Evolutionary conservation across 805 yeast genomes (phyloP).

Genomic region (Ogataea haglerorum): DNA sequence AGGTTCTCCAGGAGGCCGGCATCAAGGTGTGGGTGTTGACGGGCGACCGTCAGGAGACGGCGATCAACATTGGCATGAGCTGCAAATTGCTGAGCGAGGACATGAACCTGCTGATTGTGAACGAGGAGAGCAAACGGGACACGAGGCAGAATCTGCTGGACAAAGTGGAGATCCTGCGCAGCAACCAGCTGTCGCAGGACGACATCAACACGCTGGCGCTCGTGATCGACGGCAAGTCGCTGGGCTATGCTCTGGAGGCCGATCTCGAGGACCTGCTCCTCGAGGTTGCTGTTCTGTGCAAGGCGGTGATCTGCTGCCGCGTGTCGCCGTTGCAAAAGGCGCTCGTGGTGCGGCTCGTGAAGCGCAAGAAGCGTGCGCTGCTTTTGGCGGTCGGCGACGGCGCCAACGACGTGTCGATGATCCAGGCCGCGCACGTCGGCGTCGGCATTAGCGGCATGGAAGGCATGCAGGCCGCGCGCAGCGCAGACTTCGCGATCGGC

Average conservation of each 20-base stretch:
- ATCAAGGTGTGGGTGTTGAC: conserved; percentile 97
- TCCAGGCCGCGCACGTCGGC: conserved; percentile 99
- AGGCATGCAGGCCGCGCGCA: conserved; percentile 98
- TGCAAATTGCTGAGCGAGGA: conserved; percentile 92
- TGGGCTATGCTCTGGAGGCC: conserved; percentile 79
- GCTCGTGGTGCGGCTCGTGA: conserved; percentile 89
- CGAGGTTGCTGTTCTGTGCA: conserved; percentile 79
- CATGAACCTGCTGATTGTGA: conserved; percentile 86
- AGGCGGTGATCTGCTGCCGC: conserved; percentile 96
- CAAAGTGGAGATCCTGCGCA: conserved; percentile 70
- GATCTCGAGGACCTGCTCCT: conserved; percentile 76
- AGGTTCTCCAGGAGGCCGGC: conserved; percentile 92
- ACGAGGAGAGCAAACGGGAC: conserved; percentile 80
- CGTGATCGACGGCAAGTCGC: conserved; percentile 90
- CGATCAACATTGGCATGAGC: conserved; percentile 97
- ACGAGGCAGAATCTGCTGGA: conserved; percentile 68
- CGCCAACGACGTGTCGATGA: conserved; percentile 98
- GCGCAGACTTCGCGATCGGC: conserved; percentile 96
- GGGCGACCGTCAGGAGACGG: conserved; percentile 98
- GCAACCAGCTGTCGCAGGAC: conserved; percentile 60
- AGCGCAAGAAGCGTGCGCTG: conserved; percentile 69
- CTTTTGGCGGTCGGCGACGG: conserved; percentile 97
- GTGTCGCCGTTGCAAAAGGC: conserved; percentile 98
- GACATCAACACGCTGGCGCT: conserved; percentile 81
- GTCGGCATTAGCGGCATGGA: conserved; percentile 99